phyloP scores from a whole-genome alignment of 345 rosid species.

The Camelina neglecta region DNA sequence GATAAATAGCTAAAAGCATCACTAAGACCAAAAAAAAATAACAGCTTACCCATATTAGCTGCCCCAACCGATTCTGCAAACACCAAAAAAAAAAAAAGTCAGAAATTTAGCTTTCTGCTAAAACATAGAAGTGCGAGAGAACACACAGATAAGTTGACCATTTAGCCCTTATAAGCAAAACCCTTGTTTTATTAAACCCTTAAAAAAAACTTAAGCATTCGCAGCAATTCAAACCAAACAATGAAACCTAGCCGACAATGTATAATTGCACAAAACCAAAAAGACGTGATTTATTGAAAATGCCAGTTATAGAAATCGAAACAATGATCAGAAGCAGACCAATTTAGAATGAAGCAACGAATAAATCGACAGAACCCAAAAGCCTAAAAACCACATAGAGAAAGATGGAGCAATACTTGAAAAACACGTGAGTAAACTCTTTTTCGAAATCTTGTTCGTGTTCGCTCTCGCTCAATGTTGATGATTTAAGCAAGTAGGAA shows the following conservation, averaged over 20 bases:
- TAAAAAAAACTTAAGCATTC: background rate
- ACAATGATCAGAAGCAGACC: background rate
- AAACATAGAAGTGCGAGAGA: background rate
- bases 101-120: constrained; percentile 4
- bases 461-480: background rate
- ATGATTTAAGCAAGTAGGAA: background rate
- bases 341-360: background rate
- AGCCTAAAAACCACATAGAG: background rate
- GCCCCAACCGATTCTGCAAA: constrained; percentile 8
- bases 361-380: background rate
- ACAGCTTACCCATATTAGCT: constrained; percentile 33
- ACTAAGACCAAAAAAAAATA: background rate
- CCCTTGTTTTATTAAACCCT: background rate
- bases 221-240: background rate
- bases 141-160: background rate
- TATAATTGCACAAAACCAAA: background rate
- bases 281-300: background rate
- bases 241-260: background rate
- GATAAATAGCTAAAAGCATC: background rate
- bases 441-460: background rate
- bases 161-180: background rate
- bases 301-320: background rate
- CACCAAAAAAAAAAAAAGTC: background rate
- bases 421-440: background rate
- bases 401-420: background rate